Percentiles rank a stretch among this genome's conserved stretches.
Conservation (phyloP, 2,329 filamentous ascomycete genomes). For the Botrytis paeoniae region DNA sequence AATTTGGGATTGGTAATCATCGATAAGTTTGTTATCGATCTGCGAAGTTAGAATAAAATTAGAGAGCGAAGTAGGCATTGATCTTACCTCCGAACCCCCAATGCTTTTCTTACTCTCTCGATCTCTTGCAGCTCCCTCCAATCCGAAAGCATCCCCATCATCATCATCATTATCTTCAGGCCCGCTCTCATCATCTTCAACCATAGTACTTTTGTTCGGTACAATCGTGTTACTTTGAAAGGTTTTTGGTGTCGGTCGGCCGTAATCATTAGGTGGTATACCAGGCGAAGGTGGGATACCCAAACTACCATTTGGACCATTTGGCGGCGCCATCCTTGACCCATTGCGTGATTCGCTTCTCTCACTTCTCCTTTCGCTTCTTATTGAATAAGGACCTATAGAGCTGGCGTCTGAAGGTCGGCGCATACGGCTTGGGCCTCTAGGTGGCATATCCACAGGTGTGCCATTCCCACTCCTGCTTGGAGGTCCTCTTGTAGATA, state of each 20-base stretch:
- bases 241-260: constrained; percentile 78
- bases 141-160: constrained; percentile 63
- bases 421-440: constrained; percentile 50
- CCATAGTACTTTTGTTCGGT: constrained; percentile 95
- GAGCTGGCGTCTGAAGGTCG: constrained; percentile 59
- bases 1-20: constrained; percentile 78
- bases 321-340: constrained; percentile 40
- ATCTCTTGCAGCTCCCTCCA: constrained; percentile 45
- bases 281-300: constrained; percentile 59
- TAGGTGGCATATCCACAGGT: constrained; percentile 55
- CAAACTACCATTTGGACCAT: constrained; percentile 41
- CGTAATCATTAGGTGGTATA: constrained; percentile 60
- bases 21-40: constrained; percentile 67
- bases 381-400: constrained; percentile 41
- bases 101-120: constrained; percentile 42
- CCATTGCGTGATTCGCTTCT: constrained; percentile 35
- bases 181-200: constrained; percentile 81
- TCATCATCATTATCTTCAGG: constrained; percentile 79
- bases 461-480: constrained; percentile 57
- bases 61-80: constrained; percentile 18
- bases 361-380: constrained; percentile 26
- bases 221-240: constrained; percentile 96
- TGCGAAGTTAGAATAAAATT: constrained; percentile 38
- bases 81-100: constrained; percentile 41
- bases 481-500: constrained; percentile 56